phyloP scores from a whole-genome alignment of 345 rosid species.

The Hibiscus mutabilis region DNA sequence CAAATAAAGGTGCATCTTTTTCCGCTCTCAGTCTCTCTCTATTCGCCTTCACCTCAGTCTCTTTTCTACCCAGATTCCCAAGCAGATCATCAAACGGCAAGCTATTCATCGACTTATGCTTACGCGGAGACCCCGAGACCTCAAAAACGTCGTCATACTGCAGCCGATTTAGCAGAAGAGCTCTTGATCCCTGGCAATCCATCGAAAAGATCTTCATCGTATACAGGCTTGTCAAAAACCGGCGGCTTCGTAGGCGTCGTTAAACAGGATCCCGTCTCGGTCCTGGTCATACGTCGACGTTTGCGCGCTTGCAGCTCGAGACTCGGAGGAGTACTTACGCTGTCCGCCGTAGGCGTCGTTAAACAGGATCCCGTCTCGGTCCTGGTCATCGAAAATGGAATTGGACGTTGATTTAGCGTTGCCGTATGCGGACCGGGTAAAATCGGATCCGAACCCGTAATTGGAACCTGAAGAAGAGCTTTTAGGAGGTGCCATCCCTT shows the following conservation, averaged over 20 bases:
- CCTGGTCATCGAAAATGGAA: constrained; percentile 42
- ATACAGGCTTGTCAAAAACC: constrained; percentile 60
- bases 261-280: too few species aligned
- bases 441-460: constrained; percentile 34
- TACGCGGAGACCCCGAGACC: constrained; percentile 24
- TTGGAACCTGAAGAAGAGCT: constrained; percentile 18
- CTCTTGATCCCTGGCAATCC: constrained; percentile 56
- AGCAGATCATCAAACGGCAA: constrained; percentile 54
- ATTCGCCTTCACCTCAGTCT: constrained; percentile 18
- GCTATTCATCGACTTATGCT: constrained; percentile 14
- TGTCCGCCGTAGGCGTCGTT: constrained; percentile 53
- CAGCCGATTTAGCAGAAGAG: constrained; percentile 30
- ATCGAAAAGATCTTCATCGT: constrained; percentile 62
- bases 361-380: constrained; percentile 28
- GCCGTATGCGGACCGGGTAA: constrained; percentile 18
- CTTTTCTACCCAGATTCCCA: constrained; percentile 38
- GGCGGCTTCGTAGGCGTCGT: constrained; percentile 43
- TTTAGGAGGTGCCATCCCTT: constrained; percentile 56
- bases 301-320: constrained; percentile 13
- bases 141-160: constrained; percentile 36
- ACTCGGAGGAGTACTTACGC: constrained; percentile 40
- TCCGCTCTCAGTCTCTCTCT: constrained; percentile 22
- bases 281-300: constrained; percentile 35
- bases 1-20: constrained; percentile 38
- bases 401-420: constrained; percentile 16